These are phyloP conservation scores for Rhizopogon salebrosus DNA, from an alignment of 768 basidiomycete genomes.

Conservation along the genomic window DNA sequence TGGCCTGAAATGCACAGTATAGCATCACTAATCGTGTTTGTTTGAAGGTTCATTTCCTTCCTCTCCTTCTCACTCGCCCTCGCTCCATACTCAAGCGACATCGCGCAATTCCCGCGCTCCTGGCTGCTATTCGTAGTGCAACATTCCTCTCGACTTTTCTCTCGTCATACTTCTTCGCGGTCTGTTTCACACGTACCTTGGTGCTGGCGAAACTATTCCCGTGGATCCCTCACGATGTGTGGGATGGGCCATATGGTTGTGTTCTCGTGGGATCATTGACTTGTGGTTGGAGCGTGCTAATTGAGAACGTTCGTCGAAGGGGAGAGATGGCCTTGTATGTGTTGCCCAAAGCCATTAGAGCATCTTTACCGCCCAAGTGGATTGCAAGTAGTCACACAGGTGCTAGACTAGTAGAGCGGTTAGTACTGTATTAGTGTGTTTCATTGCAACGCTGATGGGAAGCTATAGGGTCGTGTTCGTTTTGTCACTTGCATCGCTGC, in stretches of 20 bases:
- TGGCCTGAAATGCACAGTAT: neutral
- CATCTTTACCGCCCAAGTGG: constrained; percentile 56
- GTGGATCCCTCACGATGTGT: constrained; percentile 66
- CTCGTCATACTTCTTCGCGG: constrained; percentile 61
- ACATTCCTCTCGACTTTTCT: constrained; percentile 71
- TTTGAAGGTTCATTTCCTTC: constrained; percentile 63
- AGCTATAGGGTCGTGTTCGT: constrained; percentile 49
- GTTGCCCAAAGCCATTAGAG: constrained; percentile 61
- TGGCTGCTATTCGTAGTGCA: constrained; percentile 59
- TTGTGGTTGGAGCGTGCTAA: constrained; percentile 75
- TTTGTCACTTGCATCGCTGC: constrained; percentile 57
- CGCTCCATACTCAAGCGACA: constrained; percentile 41
- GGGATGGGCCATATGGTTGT: constrained; percentile 74
- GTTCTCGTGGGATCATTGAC: constrained; percentile 60
- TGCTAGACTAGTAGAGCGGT: constrained; percentile 53
- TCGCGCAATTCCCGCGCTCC: constrained; percentile 34
- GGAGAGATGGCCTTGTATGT: constrained; percentile 82
- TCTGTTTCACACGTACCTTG: constrained; percentile 67
- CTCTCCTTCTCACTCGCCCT: constrained; percentile 57
- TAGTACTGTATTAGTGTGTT: constrained; percentile 12
- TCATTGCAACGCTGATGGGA: constrained; percentile 8
- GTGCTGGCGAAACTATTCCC: constrained; percentile 61
- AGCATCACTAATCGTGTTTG: constrained; percentile 1
- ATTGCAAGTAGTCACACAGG: constrained; percentile 36
- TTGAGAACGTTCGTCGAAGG: constrained; percentile 65